A percentile compares a stretch with the other conserved stretches of the same genome.
Conservation (phyloP, 371 early-diverging fungal genomes). For the Thermomucor indicae-seudaticae region DNA sequence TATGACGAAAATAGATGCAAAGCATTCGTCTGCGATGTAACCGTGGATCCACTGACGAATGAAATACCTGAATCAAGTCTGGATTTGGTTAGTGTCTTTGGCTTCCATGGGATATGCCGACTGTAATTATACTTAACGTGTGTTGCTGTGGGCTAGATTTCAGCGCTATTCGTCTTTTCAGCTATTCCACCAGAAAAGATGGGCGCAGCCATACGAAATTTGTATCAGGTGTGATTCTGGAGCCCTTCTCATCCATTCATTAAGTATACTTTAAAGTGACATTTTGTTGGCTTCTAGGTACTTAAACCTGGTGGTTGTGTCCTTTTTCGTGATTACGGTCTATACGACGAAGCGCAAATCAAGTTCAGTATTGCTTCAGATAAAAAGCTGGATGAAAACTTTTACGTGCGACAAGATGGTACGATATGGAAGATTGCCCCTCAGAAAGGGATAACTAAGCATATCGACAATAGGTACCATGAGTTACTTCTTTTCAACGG, state of each 20-base stretch:
- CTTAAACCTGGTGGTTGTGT: conserved; percentile 76
- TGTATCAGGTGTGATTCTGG: conserved; percentile 40
- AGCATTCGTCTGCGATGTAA: conserved; percentile 85
- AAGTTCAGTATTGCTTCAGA: conserved; percentile 70
- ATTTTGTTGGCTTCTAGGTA: conserved; percentile 12
- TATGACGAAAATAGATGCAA: conserved; percentile 63
- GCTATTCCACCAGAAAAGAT: conserved; percentile 85
- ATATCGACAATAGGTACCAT: conserved; percentile 33
- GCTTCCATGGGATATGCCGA: not conserved
- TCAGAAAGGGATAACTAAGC: conserved; percentile 7
- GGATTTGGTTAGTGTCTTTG: conserved; percentile 48
- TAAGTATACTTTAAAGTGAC: too few species aligned
- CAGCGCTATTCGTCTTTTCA: conserved; percentile 80
- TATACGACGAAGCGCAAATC: conserved; percentile 87
- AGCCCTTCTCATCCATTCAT: too few species aligned
- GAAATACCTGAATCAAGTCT: conserved; percentile 62
- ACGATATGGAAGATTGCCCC: conserved; percentile 26
- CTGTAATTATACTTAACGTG: too few species aligned
- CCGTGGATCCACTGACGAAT: conserved; percentile 57
- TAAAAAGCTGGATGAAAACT: conserved; percentile 72
- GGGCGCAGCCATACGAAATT: conserved; percentile 60
- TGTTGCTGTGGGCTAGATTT: conserved; percentile 29
- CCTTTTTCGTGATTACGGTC: conserved; percentile 86
- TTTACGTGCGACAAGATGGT: conserved; percentile 92
- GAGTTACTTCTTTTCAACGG: conserved; percentile 66